Evolutionary conservation across 192 early-diverging fungal species (phyloP).

Genomic region (Lobosporangium transversale): DNA sequence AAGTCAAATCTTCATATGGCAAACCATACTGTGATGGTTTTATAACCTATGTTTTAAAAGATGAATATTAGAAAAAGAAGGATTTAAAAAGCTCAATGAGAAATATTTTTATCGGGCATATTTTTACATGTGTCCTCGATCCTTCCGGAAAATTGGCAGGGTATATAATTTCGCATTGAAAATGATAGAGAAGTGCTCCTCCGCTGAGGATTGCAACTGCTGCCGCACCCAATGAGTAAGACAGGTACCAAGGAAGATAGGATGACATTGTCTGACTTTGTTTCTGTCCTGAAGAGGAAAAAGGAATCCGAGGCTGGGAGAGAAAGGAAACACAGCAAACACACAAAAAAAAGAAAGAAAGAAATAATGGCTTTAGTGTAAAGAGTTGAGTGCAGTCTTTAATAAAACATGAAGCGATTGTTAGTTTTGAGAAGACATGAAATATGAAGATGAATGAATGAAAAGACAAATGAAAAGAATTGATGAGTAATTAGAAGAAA

Average conservation of each 20-base stretch:
- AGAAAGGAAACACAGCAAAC: background rate
- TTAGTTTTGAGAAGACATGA: background rate
- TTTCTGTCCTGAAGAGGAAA: no score
- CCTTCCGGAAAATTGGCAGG: slow-evolving; percentile 70
- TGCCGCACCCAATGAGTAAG: slow-evolving; percentile 56
- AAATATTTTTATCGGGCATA: background rate
- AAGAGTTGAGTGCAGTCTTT: no score
- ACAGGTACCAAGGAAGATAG: slow-evolving; percentile 57
- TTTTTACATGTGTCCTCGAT: slow-evolving; percentile 58
- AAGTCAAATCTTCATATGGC: slow-evolving; percentile 68
- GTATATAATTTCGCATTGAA: slow-evolving; percentile 83
- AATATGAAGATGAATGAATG: no score
- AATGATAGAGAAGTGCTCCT: slow-evolving; percentile 68
- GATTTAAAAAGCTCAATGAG: background rate
- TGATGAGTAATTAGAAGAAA: background rate
- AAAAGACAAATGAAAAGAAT: background rate
- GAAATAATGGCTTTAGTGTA: no score
- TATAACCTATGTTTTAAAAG: slow-evolving; percentile 59
- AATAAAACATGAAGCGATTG: no score
- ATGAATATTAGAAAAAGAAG: background rate
- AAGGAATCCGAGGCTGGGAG: background rate
- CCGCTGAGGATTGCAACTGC: slow-evolving; percentile 57
- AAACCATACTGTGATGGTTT: slow-evolving; percentile 76
- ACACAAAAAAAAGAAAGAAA: no score
- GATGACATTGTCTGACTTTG: slow-evolving; percentile 25